Base-by-base conservation (phyloP, 2,329 filamentous ascomycete species). In the Bipolaris gigantea region DNA sequence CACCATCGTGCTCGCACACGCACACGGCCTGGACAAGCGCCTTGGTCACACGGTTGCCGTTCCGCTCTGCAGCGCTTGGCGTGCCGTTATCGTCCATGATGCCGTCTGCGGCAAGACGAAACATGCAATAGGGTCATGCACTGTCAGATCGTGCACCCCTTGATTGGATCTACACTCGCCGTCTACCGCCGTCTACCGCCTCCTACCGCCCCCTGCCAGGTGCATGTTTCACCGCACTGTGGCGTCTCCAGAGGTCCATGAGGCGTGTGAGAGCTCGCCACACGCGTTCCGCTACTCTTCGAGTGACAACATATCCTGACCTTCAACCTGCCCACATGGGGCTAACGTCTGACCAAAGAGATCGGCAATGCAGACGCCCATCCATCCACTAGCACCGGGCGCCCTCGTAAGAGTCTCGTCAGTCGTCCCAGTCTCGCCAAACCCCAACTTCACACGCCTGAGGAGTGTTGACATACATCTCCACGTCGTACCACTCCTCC, bases 401-500 rank as follows among this genome's bases (percentile, higher is more conserved):
- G 19, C 33, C 30, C 40, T 23, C 34, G 15, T 23, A 16, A 16
- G 35, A 35, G 18, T 36, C 50, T 33, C 53, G 16, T 57, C 61
- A 72, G 45, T 76, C 73, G 57, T 78, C 71, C 75, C 76, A 77
- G 32, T 68, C 66, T 48, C 75, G 76, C 78, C 78, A 80, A 19
- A 72, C 75, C 13, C 80, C 80, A 43, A 76, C 67, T 2, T 73
- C 69, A 30, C 79, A 72, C 15, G 72, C 76, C 41, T 79, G 70
- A 7, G 73, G 73, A 50, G 74, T 73, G 57, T 82, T 80, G 15
- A 73, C 74, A 39, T 76, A 76, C 18, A 81, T 63, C 61, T 81
- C 78, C 5, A 82, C 72, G 7, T 74, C 69, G 50, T 89, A 81
- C 52, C 77, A 73, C 66, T 83, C 80, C 50, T 77, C 77, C 48